phyloP scores from a whole-genome alignment of 2,329 filamentous ascomycete genomes.

The Aspergillus sp. region DNA sequence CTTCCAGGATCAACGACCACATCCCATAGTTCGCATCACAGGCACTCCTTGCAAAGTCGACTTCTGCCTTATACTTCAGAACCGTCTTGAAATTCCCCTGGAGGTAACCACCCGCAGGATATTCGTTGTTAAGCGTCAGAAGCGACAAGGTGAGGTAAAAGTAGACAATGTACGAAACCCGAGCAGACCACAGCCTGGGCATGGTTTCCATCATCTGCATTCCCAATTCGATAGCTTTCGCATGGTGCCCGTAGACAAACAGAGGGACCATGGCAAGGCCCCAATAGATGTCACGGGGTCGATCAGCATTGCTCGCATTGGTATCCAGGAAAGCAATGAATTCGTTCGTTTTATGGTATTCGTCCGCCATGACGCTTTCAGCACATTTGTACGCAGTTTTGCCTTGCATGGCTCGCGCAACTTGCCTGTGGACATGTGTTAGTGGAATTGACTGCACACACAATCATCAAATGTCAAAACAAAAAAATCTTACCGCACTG shows the following conservation, averaged over 20 bases:
- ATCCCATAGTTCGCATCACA: constrained; percentile 53
- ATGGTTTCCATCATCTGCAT: constrained; percentile 32
- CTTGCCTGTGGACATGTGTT: constrained; percentile 33
- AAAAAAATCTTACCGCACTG: constrained; percentile 30
- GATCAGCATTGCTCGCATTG: constrained; percentile 40
- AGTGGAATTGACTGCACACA: neutral
- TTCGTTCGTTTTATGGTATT: constrained; percentile 41
- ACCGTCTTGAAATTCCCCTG: constrained; percentile 41
- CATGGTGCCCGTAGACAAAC: constrained; percentile 39
- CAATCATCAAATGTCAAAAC: neutral
- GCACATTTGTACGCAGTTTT: constrained; percentile 45
- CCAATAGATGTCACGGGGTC: constrained; percentile 48
- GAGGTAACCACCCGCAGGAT: constrained; percentile 35
- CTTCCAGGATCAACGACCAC: constrained; percentile 49
- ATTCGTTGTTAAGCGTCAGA: constrained; percentile 34
- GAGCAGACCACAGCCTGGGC: constrained; percentile 38
- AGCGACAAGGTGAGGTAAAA: constrained; percentile 39
- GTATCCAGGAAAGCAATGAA: constrained; percentile 42
- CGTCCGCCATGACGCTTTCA: constrained; percentile 44
- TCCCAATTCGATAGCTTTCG: constrained; percentile 35
- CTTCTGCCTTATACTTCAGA: constrained; percentile 40
- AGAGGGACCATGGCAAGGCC: constrained; percentile 39
- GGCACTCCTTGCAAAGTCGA: constrained; percentile 43
- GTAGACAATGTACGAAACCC: constrained; percentile 33
- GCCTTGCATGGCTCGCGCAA: constrained; percentile 50